Conservation (phyloP, 495 filamentous ascomycete genomes). For the Penicillium steckii region DNA sequence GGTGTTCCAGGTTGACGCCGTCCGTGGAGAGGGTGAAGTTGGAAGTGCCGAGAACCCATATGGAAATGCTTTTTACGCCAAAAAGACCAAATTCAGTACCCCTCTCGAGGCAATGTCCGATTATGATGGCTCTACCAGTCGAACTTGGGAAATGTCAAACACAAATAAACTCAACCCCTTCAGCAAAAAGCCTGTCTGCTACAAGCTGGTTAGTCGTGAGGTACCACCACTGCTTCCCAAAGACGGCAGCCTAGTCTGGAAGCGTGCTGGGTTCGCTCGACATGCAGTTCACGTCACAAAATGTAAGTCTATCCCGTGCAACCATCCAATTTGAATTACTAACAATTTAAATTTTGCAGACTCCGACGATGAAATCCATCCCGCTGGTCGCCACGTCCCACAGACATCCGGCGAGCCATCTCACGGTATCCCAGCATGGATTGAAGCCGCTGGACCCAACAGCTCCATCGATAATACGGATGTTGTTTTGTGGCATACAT, state of each 20-base stretch:
- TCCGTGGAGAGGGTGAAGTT: conserved; percentile 55
- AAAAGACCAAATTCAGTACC: conserved; percentile 78
- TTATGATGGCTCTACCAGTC: conserved; percentile 74
- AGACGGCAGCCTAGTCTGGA: conserved; percentile 84
- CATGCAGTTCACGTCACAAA: conserved; percentile 92
- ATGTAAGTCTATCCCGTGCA: conserved; percentile 61
- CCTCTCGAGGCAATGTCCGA: conserved; percentile 71
- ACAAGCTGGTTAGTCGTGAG: conserved; percentile 89
- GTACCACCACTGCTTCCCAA: conserved; percentile 79
- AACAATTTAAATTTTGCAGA: conserved; percentile 45
- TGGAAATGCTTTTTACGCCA: conserved; percentile 93
- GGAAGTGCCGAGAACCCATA: conserved; percentile 83
- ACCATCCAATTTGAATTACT: conserved; percentile 11
- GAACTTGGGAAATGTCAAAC: conserved; percentile 93
- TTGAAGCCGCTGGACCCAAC: conserved; percentile 61
- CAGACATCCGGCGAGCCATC: conserved; percentile 88
- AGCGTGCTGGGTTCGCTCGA: conserved; percentile 86
- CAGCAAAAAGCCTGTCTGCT: conserved; percentile 82
- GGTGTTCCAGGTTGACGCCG: conserved; percentile 20
- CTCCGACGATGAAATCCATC: conserved; percentile 81
- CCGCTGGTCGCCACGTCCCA: conserved; percentile 89
- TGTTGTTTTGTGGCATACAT: conserved; percentile 95
- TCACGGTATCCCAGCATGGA: conserved; percentile 78
- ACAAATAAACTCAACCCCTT: conserved; percentile 79
- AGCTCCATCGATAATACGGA: conserved; percentile 80